Conservation (phyloP, 2,329 filamentous ascomycete genomes). For the Cladosporium sp. region DNA sequence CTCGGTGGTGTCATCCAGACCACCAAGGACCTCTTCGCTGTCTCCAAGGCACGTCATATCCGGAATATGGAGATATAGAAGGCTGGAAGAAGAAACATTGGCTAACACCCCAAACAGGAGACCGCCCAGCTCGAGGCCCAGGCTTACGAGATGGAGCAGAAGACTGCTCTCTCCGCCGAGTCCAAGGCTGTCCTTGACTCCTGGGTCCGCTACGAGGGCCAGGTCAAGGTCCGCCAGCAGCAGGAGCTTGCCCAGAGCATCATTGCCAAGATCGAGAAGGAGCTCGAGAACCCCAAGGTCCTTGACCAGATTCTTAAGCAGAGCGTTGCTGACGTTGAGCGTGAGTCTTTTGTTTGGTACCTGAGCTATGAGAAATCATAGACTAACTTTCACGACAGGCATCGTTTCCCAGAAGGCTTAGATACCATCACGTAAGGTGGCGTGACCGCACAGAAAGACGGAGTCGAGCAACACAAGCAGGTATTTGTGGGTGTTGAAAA, state of each 20-base stretch:
- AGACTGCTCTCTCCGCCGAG: conserved; percentile 86
- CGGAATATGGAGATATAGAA: not conserved
- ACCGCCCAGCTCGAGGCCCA: conserved; percentile 93
- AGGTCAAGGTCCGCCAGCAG: conserved; percentile 99
- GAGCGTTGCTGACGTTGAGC: conserved; percentile 94
- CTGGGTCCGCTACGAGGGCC: conserved; percentile 97
- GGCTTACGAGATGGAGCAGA: conserved; percentile 96
- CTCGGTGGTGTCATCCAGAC: conserved; percentile 92
- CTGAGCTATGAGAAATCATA: not conserved
- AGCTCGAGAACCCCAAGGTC: conserved; percentile 95
- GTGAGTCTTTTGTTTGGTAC: conserved; percentile 53
- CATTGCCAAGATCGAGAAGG: conserved; percentile 98
- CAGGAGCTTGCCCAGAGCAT: conserved; percentile 88
- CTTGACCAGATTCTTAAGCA: conserved; percentile 98
- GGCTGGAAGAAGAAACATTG: not conserved
- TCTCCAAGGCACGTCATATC: conserved; percentile 78
- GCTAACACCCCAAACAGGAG: conserved; percentile 61
- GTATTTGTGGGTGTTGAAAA: not conserved
- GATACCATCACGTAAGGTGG: conserved; percentile 18
- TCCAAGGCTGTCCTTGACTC: conserved; percentile 95
- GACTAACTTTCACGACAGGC: conserved; percentile 2
- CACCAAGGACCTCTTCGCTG: conserved; percentile 94
- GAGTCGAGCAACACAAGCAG: not conserved
- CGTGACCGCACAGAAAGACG: not conserved
- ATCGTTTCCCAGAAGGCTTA: conserved; percentile 21